phyloP scores from a whole-genome alignment of 2,329 filamentous ascomycete species.

The Neophaeococcomyces mojaviensis region DNA sequence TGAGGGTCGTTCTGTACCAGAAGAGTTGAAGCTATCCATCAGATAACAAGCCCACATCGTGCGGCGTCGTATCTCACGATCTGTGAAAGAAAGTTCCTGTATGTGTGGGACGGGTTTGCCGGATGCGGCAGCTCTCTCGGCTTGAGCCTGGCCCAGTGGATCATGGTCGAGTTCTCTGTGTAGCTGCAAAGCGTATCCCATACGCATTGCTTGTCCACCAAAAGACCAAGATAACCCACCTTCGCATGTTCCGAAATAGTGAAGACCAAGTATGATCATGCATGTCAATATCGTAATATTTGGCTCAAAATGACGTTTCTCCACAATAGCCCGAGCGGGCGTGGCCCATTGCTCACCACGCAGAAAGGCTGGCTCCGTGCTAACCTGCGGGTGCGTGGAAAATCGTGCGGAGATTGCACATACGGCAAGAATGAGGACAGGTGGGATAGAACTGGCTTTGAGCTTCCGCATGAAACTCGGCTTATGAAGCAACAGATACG shows the following conservation, averaged over 20 bases:
- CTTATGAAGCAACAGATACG: slow-evolving; percentile 90
- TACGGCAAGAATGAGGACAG: slow-evolving; percentile 84
- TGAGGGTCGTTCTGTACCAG: slow-evolving; percentile 82
- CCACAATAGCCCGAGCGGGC: slow-evolving; percentile 77
- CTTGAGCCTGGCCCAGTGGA: slow-evolving; percentile 53
- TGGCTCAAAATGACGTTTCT: slow-evolving; percentile 82
- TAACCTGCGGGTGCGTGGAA: slow-evolving; percentile 76
- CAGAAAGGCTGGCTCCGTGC: slow-evolving; percentile 69
- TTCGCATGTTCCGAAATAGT: slow-evolving; percentile 96
- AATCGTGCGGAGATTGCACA: slow-evolving; percentile 95
- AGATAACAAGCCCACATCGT: slow-evolving; percentile 98
- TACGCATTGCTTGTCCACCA: slow-evolving; percentile 87
- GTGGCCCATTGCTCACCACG: slow-evolving; percentile 87
- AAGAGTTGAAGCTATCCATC: slow-evolving; percentile 97
- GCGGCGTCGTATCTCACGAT: slow-evolving; percentile 82
- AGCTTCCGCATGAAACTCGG: slow-evolving; percentile 87
- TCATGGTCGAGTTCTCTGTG: slow-evolving; percentile 87
- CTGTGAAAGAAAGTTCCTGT: slow-evolving; percentile 73
- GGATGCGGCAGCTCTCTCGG: slow-evolving; percentile 7
- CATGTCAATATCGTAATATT: slow-evolving; percentile 95
- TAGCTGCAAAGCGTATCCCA: slow-evolving; percentile 92
- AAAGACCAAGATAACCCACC: slow-evolving; percentile 94
- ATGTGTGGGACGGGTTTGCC: slow-evolving; percentile 30
- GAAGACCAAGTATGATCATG: slow-evolving; percentile 76
- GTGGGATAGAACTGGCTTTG: slow-evolving; percentile 71